Percentiles rank a stretch among this genome's conserved stretches.
Conservation (phyloP, 1,284 basidiomycete genomes). For the Pseudozyma pruni region DNA sequence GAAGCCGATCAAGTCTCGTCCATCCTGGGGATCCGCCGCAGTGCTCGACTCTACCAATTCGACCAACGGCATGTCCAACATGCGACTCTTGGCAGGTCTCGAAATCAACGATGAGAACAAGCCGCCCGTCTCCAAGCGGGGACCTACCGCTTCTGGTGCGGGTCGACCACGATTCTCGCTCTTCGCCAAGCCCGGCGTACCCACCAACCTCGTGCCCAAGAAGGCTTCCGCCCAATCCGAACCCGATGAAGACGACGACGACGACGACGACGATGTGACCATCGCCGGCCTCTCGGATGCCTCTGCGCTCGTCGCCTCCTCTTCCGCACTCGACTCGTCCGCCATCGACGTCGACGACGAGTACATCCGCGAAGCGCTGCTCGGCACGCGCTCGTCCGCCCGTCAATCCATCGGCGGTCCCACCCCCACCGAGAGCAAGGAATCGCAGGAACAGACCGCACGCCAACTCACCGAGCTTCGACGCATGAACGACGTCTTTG, state of each 20-base stretch:
- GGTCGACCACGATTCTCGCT: slow-evolving; percentile 41
- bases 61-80: slow-evolving; percentile 35
- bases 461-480: slow-evolving; percentile 57
- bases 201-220: slow-evolving; percentile 37
- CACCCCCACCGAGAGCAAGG: slow-evolving; percentile 27
- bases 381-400: slow-evolving; percentile 33
- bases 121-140: slow-evolving; percentile 31
- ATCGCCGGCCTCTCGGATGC: slow-evolving; percentile 22
- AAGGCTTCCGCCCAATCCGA: slow-evolving; percentile 14
- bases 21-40: slow-evolving; percentile 40
- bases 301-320: slow-evolving; percentile 13
- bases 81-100: slow-evolving; percentile 40
- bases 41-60: slow-evolving; percentile 36
- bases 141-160: slow-evolving; percentile 10
- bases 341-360: slow-evolving; percentile 38
- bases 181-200: slow-evolving; percentile 46
- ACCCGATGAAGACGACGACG: slow-evolving; percentile 40
- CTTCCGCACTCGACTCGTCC: slow-evolving; percentile 7
- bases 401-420: slow-evolving; percentile 31
- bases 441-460: slow-evolving; percentile 52
- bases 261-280: slow-evolving; percentile 39
- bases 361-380: slow-evolving; percentile 46
- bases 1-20: slow-evolving; percentile 38
- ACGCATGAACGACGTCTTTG: slow-evolving; percentile 62
- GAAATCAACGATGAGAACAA: slow-evolving; percentile 42